Evolutionary conservation across 2,329 filamentous ascomycete species (phyloP), one percentile per base, ranked within the genome.

Genomic region (Phaeosphaeriaceae sp.): DNA sequence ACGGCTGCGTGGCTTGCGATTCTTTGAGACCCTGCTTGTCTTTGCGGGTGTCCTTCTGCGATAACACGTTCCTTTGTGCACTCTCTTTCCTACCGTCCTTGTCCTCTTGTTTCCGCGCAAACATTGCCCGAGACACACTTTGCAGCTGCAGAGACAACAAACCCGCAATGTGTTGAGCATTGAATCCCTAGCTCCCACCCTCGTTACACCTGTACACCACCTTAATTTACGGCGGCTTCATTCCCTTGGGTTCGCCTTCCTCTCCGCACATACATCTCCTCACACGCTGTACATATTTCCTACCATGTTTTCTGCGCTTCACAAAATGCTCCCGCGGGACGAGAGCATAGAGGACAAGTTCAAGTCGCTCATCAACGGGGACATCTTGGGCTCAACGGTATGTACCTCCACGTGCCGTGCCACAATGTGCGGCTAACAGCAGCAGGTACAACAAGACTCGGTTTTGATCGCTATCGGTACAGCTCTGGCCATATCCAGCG

Each of bases 391-490:
- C 24, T 58, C 62, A 19, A 25, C 59, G 56, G 74, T 73, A 66
- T 15, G 66, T 51, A 33, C 53, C 22, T 19, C 22, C 52, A 22
- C n/a, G 25, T 53, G n/a, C 31, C 7, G 4, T 31, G 22, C 31
- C 20, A 9, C n/a, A 21, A 41, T 7, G 27, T 10, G 5, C 10
- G 10, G 47, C 68, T 75, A 51, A 74, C 64, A 27, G 1, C 3
- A 25, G 49, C 67, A 88, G 86, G 81, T 88, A 60, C 78, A 81
- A 68, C 71, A 81, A 62, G 82, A 85, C 56, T 90, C 93, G 45
- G 84, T 97, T 59, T 88, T 89, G 78, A 90, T 91, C 57, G 92
- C 93, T 49, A 81, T 98, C 46, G 91, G 83, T 63, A 92, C 91
- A 21, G 96, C 94, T 2, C 74, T 97, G 46, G 90, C 87, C 54